Percentiles rank a stretch among this genome's conserved stretches.
Conservation (phyloP, 2,329 filamentous ascomycete species). For the Talaromyces atroroseus region DNA sequence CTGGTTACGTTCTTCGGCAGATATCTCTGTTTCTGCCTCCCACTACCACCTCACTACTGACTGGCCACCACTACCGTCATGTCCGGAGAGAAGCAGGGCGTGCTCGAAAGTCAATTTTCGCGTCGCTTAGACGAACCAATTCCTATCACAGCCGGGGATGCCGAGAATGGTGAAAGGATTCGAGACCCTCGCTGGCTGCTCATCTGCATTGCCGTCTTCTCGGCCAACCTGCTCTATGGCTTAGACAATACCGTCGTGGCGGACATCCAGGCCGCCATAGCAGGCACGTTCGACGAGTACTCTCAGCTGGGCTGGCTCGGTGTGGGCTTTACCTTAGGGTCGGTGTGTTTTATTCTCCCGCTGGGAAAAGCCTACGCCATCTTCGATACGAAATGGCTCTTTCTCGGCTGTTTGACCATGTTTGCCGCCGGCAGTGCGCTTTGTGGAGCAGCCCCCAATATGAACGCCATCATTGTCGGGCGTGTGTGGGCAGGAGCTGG, state of each 20-base stretch:
- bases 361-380: slow-evolving; percentile 35
- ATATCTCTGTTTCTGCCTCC: neutral
- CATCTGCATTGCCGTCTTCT: slow-evolving; percentile 23
- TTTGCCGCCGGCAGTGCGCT: slow-evolving; percentile 31
- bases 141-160: neutral
- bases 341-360: slow-evolving; percentile 35
- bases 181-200: slow-evolving; percentile 16
- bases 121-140: neutral
- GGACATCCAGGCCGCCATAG: slow-evolving; percentile 42
- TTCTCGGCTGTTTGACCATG: slow-evolving; percentile 23
- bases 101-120: neutral
- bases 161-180: neutral
- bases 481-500: slow-evolving; percentile 31
- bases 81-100: neutral
- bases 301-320: slow-evolving; percentile 41
- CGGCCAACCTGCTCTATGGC: slow-evolving; percentile 34
- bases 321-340: slow-evolving; percentile 40
- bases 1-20: too few relatives aligned
- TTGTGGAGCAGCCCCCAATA: slow-evolving; percentile 42
- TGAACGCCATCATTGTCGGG: slow-evolving; percentile 44
- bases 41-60: neutral
- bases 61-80: neutral
- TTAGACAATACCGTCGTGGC: slow-evolving; percentile 47
- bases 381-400: slow-evolving; percentile 45
- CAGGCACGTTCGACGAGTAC: slow-evolving; percentile 33